Evolutionary conservation across 1,284 basidiomycete genomes (phyloP).

Genomic region (Sporisorium exsertum): DNA sequence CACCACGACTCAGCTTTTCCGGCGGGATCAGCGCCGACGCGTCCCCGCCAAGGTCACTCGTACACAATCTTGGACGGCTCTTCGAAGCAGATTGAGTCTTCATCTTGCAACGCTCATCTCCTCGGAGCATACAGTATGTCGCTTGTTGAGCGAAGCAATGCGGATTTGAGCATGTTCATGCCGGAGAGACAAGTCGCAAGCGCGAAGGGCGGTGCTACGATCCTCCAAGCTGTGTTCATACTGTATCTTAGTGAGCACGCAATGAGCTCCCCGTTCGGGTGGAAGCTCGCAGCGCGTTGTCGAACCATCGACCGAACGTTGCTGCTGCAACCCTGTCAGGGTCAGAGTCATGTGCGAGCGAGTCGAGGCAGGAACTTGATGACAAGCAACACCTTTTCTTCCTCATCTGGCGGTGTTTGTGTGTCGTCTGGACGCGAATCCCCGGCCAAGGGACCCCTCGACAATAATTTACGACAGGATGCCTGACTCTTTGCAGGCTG

Average conservation of each 20-base stretch:
- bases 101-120: too few species aligned
- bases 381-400: too few species aligned
- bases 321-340: not conserved
- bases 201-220: not conserved
- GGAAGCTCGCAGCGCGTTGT: not conserved
- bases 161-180: too few species aligned
- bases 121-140: too few species aligned
- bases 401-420: not conserved
- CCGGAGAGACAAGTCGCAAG: not conserved
- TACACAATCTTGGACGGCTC: too few species aligned
- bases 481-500: not conserved
- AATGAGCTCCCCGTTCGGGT: not conserved
- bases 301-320: not conserved
- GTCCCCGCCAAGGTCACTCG: too few species aligned
- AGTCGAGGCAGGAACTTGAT: too few species aligned
- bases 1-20: not conserved
- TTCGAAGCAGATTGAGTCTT: too few species aligned
- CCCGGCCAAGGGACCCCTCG: too few species aligned
- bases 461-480: too few species aligned
- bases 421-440: not conserved
- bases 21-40: not conserved
- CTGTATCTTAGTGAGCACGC: too few species aligned
- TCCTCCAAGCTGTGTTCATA: not conserved
- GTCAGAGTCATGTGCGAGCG: not conserved
- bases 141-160: too few species aligned